Base-by-base conservation (phyloP, 2,329 filamentous ascomycete species). In the Claviceps sp. region DNA sequence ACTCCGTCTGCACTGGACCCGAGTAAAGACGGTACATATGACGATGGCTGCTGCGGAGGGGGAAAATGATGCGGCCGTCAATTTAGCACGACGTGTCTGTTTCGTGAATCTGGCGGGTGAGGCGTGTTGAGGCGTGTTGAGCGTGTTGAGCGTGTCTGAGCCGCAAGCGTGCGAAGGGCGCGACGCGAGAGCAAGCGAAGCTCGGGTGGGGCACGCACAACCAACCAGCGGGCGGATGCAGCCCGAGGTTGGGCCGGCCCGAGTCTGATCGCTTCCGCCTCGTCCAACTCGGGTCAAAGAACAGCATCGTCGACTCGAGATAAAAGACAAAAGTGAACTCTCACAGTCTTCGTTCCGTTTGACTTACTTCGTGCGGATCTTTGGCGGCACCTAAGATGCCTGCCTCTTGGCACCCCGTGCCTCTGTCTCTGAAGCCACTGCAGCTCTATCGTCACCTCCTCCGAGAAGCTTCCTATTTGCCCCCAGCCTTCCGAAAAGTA, bases 391-490 rank as follows among this genome's bases (percentile, higher is more conserved):
- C 22, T 20, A 49, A 22, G 43, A 67, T 67, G 65, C 64, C 65
- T 51, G 55, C 54, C 13, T 64, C 65, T 8, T 51, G 59, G 26
- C 54, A 58, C 30, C 52, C 56, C 5, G 55, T 65, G 2, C 61
- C 64, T 37, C 14, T 51, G 6, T 55, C 54, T 40, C 60, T 65
- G 16, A 53, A 59, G 9, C 58, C 62, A 38, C 54, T 62, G n/a
- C 60, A 65, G 57, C 63, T 80, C 47, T 84, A 81, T 62, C 74
- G 81, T 52, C 72, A 78, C 53, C 67, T 84, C 22, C 75, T 84
- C 38, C 78, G 81, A 54, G 78, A 82, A 66, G 68, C 72, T 41
- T 74, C 76, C 30, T 84, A 84, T 60, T 73, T 84, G 2, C 78
- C 79, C 1, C 69, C 70, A 2, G 63, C 73, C 41, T 76, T 75